Percentiles rank a stretch among this genome's conserved stretches.
Conservation (phyloP, 129 eudicot species). For the Chrysanthemum seticuspe region DNA sequence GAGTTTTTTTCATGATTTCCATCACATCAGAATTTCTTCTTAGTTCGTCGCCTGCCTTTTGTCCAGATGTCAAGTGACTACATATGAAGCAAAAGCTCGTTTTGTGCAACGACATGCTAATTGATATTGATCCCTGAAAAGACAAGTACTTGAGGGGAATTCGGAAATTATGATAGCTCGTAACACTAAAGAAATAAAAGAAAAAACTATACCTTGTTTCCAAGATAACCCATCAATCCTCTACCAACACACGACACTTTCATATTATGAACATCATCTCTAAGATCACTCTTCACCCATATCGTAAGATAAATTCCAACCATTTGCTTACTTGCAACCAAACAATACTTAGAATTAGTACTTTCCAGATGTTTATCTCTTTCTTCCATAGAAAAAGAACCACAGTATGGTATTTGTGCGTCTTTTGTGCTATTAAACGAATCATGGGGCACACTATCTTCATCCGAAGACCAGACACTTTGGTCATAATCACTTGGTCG, state of each 20-base stretch:
- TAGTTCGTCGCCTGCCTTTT: conserved; percentile 87
- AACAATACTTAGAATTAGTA: conserved; percentile 65
- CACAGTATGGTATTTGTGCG: conserved; percentile 47
- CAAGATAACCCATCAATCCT: conserved; percentile 99
- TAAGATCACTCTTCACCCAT: conserved; percentile 81
- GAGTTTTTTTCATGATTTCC: conserved; percentile 81
- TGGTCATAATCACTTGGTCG: conserved; percentile 56
- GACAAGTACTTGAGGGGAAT: conserved; percentile 1
- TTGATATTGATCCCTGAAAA: conserved; percentile 80
- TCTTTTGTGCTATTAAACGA: conserved; percentile 41
- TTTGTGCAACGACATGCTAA: conserved; percentile 87
- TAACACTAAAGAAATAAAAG: not conserved
- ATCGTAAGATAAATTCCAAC: conserved; percentile 84
- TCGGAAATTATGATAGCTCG: not conserved
- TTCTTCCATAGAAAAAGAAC: conserved; percentile 51
- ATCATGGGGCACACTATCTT: conserved; percentile 57
- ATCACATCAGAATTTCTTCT: conserved; percentile 84
- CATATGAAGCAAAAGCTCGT: conserved; percentile 96
- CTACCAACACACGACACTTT: conserved; percentile 96
- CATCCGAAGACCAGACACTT: conserved; percentile 69
- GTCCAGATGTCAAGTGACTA: conserved; percentile 88
- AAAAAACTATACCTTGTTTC: conserved; percentile 67
- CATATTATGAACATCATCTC: conserved; percentile 69
- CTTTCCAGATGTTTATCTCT: conserved; percentile 46
- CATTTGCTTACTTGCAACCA: conserved; percentile 97